Evolutionary conservation across 805 yeast genomes (phyloP), one percentile per base, ranked within the genome.

Genomic region (Ogataea haglerorum): DNA sequence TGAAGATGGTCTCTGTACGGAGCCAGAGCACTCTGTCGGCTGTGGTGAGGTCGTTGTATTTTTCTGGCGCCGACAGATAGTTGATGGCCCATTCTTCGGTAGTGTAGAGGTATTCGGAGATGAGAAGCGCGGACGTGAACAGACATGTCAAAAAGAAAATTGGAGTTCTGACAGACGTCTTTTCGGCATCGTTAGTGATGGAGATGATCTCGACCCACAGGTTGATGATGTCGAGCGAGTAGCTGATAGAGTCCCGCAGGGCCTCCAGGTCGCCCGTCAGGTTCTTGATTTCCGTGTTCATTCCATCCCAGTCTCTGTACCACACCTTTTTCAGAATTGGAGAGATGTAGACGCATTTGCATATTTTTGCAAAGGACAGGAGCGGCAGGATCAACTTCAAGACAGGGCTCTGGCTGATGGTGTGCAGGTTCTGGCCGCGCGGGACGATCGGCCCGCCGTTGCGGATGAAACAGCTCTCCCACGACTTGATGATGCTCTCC

Each of bases 201-300:
- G 82, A 73, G n/a, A 82, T 79, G 36, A 82, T 78, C 47, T 79
- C 83, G 34, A 78, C 76, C 95, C 93, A 85, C 29, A 83, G 63
- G 44, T 79, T 74, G 40, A 85, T 66, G 21, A 83, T 74, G 45
- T 73, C 80, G 31, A 80, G 54, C 1, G 82, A 75, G 49, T 76
- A 73, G 30, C 69, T 70, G 2, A 81, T 70, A 8, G 85, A 75
- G 53, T 82, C 89, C 36, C 82, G 71, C 36, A 82, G 64, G 4
- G 82, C 80, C 46, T 82, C 87, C 37, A 76, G 72, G 54, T 83
- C 82, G 31, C 64, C 61, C 35, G 69, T 64, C 30, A 81, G 57
- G 23, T 60, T 59, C 43, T 71, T 67, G 42, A 82, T 63, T 32
- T 70, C 69, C 6, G 55, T 48, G 50, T 80, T 81, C 88, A 85